phyloP scores from a whole-genome alignment of 345 rosid genomes.

The Salix exigua region DNA sequence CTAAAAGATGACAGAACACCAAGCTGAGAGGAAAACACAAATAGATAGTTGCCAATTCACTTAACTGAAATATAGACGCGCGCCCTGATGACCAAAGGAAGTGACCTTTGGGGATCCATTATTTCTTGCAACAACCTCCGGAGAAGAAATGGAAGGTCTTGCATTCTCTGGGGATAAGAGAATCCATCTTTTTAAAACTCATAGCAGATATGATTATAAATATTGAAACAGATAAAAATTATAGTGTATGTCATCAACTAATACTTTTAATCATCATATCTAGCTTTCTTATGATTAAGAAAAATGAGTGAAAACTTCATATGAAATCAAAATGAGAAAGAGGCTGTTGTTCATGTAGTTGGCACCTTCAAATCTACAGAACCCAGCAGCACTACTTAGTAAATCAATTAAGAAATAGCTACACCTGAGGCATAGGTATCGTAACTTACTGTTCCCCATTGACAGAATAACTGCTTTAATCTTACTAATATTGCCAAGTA shows the following conservation, averaged over 20 bases:
- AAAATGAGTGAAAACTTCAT: not conserved
- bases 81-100: slow-evolving; percentile 75
- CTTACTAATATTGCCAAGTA: not conserved
- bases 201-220: not conserved
- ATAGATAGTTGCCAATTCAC: slow-evolving; percentile 18
- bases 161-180: slow-evolving; percentile 53
- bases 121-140: slow-evolving; percentile 70
- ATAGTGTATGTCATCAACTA: not conserved
- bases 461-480: not conserved
- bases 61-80: slow-evolving; percentile 82
- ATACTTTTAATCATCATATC: not conserved
- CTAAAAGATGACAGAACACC: not conserved
- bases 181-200: not conserved
- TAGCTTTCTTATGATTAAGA: not conserved
- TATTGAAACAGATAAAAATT: not conserved
- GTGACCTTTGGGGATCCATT: slow-evolving; percentile 78
- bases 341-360: not conserved
- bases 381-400: not conserved
- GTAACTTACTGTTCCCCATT: not conserved
- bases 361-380: not conserved
- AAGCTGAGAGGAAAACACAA: not conserved
- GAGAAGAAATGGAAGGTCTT: slow-evolving; percentile 88
- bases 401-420: not conserved
- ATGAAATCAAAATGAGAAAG: not conserved
- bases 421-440: not conserved